Conservation (phyloP, 2,329 filamentous ascomycete genomes). For the Penicillium sp. region DNA sequence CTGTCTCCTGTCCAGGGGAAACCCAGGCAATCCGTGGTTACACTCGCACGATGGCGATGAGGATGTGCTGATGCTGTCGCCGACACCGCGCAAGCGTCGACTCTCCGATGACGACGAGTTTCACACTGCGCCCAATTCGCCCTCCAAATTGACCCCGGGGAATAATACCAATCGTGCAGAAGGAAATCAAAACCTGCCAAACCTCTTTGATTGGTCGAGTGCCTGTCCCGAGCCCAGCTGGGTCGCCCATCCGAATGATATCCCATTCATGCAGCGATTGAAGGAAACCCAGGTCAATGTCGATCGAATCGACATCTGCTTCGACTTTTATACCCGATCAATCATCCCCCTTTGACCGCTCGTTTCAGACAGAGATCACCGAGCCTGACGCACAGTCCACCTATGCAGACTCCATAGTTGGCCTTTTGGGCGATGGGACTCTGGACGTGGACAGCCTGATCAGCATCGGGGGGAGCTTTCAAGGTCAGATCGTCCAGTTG, state of each 20-base stretch:
- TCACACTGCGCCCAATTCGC: conserved; percentile 37
- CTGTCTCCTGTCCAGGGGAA: background rate
- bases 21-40: background rate
- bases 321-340: conserved; percentile 9
- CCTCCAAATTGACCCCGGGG: too few species aligned
- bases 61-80: background rate
- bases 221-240: too few species aligned
- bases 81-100: background rate
- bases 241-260: background rate
- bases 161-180: too few species aligned
- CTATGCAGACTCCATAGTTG: conserved; percentile 32
- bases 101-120: conserved; percentile 30
- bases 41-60: background rate
- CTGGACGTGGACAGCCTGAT: background rate
- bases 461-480: background rate
- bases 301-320: background rate
- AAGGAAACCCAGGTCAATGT: background rate
- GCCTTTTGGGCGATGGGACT: background rate
- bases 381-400: conserved; percentile 31
- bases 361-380: conserved; percentile 37
- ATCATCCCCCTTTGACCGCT: conserved; percentile 12
- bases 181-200: conserved; percentile 13
- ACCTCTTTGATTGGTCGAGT: too few species aligned
- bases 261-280: background rate
- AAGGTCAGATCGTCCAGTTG: conserved; percentile 21